phyloP scores from a whole-genome alignment of 495 filamentous ascomycete genomes.

The Talaromyces liani region DNA sequence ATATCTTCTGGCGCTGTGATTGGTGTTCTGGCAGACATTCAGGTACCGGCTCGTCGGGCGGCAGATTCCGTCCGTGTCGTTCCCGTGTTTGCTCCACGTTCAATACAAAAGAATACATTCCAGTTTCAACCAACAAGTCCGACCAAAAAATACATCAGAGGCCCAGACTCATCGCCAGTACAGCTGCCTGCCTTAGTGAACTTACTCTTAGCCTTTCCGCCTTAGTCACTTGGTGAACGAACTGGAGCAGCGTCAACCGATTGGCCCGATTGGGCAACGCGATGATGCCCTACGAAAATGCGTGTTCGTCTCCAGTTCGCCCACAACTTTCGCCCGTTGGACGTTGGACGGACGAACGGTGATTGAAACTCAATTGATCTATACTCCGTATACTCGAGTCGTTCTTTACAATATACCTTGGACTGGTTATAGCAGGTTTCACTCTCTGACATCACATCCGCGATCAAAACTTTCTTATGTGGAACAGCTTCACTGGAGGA shows the following conservation, averaged over 20 bases:
- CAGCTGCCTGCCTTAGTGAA: neutral
- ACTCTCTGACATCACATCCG: neutral
- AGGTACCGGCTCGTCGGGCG: constrained; percentile 4
- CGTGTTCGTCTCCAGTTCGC: neutral
- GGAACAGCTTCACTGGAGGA: neutral
- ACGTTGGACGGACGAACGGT: neutral
- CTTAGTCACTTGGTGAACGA: neutral
- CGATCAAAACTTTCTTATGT: neutral
- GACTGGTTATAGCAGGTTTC: no score
- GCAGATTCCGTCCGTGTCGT: neutral
- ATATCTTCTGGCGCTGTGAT: neutral
- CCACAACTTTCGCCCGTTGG: neutral
- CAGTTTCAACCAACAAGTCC: no score
- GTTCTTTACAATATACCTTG: neutral
- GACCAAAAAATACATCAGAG: neutral
- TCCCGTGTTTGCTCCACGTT: neutral
- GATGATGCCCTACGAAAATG: constrained; percentile 1
- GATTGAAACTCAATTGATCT: neutral
- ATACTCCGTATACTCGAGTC: neutral
- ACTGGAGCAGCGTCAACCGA: neutral
- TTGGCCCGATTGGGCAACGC: neutral
- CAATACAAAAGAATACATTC: neutral
- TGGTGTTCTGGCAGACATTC: neutral
- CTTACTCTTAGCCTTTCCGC: neutral
- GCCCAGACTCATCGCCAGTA: neutral